These are phyloP conservation scores for Apiospora kogelbergensis DNA, from an alignment of 2,329 filamentous ascomycete species.

Conservation along the genomic window DNA sequence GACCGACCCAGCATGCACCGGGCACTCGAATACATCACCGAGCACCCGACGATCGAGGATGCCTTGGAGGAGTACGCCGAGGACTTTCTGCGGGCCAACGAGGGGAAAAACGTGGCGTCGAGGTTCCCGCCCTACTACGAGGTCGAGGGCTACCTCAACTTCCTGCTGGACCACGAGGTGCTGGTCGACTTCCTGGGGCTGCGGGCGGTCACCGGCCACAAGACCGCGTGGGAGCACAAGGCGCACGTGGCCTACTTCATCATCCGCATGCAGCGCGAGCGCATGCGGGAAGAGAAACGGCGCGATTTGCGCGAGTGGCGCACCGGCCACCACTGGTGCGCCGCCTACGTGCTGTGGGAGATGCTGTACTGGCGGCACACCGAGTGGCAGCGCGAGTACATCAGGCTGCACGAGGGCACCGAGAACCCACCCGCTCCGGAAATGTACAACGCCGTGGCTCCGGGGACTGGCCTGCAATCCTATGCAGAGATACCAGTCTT, in stretches of 20 bases:
- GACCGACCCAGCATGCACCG: background rate
- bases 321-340: background rate
- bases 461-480: background rate
- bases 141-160: background rate
- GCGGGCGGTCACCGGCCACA: background rate
- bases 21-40: background rate
- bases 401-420: background rate
- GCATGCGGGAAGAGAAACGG: background rate
- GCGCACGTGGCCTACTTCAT: background rate
- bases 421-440: background rate
- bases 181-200: too few relatives aligned
- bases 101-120: background rate
- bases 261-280: background rate
- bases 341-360: background rate
- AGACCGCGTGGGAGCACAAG: background rate
- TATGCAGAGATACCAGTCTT: background rate
- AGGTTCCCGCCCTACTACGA: background rate
- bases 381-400: background rate
- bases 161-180: background rate
- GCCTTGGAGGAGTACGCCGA: background rate
- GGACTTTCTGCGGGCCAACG: background rate
- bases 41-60: background rate
- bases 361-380: background rate
- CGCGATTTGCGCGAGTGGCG: background rate
- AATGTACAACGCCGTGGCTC: background rate